Conservation (phyloP, 768 basidiomycete genomes). For the Trichaptum fuscoviolaceum region DNA sequence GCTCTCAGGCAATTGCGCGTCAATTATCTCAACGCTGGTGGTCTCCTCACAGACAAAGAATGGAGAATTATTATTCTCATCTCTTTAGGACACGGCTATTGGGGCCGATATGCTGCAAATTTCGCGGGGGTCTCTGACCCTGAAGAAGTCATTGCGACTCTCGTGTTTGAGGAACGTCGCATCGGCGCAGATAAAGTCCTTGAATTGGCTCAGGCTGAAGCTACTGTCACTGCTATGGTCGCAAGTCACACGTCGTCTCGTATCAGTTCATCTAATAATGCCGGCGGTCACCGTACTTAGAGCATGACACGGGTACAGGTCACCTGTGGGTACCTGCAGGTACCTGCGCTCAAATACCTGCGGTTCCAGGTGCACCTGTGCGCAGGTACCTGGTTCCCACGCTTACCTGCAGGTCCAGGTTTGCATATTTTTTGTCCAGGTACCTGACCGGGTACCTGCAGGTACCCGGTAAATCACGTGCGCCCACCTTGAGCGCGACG, state of each 20-base stretch:
- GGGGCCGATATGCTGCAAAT: neutral
- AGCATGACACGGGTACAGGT: too few species aligned
- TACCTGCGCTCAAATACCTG: too few species aligned
- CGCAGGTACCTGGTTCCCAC: too few species aligned
- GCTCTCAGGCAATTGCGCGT: neutral
- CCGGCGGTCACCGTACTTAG: neutral
- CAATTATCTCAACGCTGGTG: neutral
- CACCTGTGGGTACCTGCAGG: too few species aligned
- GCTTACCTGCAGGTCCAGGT: too few species aligned
- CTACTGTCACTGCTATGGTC: neutral
- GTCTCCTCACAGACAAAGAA: neutral
- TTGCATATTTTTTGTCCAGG: too few species aligned
- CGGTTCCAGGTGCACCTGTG: too few species aligned
- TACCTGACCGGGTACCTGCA: too few species aligned
- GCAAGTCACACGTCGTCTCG: neutral
- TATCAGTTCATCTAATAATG: neutral
- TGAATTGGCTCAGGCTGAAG: neutral
- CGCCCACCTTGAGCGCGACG: too few species aligned
- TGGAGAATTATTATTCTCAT: neutral
- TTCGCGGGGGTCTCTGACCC: neutral
- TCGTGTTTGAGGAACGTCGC: neutral
- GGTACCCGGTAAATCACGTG: too few species aligned
- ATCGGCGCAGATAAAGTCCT: neutral
- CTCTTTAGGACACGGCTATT: neutral
- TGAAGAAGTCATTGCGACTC: neutral